Conservation (phyloP, 257 asterid species). For the Apocynum venetum region DNA sequence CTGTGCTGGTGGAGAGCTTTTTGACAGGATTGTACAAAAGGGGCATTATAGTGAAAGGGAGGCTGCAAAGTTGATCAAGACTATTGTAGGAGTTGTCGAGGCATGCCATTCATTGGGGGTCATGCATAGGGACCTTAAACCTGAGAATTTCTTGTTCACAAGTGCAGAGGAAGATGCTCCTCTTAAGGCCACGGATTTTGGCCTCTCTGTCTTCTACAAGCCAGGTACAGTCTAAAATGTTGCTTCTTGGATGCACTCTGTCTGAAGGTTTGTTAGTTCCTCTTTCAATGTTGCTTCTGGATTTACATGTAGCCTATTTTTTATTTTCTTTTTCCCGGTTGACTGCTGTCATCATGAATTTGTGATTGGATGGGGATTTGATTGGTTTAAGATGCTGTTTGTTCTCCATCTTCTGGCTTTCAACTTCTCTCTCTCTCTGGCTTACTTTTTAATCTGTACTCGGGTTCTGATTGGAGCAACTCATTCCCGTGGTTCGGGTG, state of each 20-base stretch:
- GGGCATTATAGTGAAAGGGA: conserved; percentile 82
- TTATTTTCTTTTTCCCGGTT: too few relatives aligned
- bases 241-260: not conserved
- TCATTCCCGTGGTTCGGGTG: too few relatives aligned
- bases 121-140: conserved; percentile 90
- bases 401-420: not conserved
- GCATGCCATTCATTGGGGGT: conserved; percentile 86
- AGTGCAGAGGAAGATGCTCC: conserved; percentile 73
- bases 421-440: not conserved
- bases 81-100: conserved; percentile 79
- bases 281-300: not conserved
- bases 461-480: not conserved
- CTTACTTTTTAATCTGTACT: not conserved
- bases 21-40: conserved; percentile 77
- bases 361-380: not conserved
- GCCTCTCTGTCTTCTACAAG: conserved; percentile 81
- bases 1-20: conserved; percentile 86
- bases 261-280: not conserved
- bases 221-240: conserved; percentile 45
- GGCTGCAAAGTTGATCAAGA: conserved; percentile 70
- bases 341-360: not conserved
- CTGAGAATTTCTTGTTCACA: conserved; percentile 84
- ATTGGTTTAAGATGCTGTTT: not conserved
- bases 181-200: conserved; percentile 87
- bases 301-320: not conserved